Evolutionary conservation across 345 rosid species (phyloP), one percentile per base, ranked within the genome.

Genomic region (Melaleuca alternifolia): DNA sequence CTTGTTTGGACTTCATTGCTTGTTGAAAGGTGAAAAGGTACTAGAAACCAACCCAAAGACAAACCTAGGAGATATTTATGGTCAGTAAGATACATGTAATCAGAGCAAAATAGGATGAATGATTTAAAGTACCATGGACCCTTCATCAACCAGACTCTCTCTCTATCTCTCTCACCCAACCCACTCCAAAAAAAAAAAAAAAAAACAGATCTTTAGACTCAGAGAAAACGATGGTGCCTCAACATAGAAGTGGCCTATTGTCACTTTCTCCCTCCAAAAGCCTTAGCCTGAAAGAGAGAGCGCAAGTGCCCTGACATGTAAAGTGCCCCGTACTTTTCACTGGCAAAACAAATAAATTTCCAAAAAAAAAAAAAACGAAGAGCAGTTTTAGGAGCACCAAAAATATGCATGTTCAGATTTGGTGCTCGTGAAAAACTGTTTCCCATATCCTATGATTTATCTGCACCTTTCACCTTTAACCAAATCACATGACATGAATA

Each of bases 211-310:
- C 23, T 65, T 71, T 71, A 71, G 48, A 48, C 48, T 71, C 81
- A 37, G 79, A 37, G 3, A 37, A 71, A 71, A 37, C 48, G 37
- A 4, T 9, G 26, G 48, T 37, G 13, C 81, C 48, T 18, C 2
- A 23, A 37, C 26, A 71, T 37, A 37, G 81, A 71, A 71, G 44
- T 71, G 81, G 26, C 48, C 48, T 37, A 44, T 65, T 37, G 48
- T 71, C 81, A 37, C 81, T 20, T 48, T 71, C 48, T 5, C 26
- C 48, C 81, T 83, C 98, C 98, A 61, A 94, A 96, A 91, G 98
- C 94, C 92, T 97, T 97, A 81, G 93, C 98, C 98, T 97, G 92
- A 89, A 89, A 90, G 57, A 84, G 79, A 86, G 14, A 75, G 46
- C 79, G 85, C 56, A 24, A 62, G 48, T 56, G 48, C 7, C 81